Percentiles rank a stretch among this genome's conserved stretches.
Evolutionary conservation across 805 yeast genomes (phyloP).

Genomic region (Candida nanaspora): DNA sequence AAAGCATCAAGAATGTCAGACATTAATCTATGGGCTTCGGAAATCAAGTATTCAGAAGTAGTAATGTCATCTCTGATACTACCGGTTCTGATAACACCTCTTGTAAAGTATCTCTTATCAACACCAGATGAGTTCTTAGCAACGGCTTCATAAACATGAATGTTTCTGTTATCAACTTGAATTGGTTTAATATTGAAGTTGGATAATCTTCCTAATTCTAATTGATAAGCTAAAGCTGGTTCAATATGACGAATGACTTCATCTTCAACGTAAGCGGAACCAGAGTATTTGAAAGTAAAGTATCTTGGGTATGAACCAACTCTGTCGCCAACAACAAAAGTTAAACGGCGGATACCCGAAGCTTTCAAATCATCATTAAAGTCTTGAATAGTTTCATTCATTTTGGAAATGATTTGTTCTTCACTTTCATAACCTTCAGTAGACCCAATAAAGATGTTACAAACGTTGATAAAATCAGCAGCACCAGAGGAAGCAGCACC

Average conservation of each 20-base stretch:
- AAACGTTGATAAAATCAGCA: slow-evolving; percentile 60
- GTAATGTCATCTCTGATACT: slow-evolving; percentile 88
- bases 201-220: slow-evolving; percentile 88
- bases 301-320: slow-evolving; percentile 91
- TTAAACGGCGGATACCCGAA: slow-evolving; percentile 82
- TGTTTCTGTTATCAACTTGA: slow-evolving; percentile 92
- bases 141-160: slow-evolving; percentile 93
- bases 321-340: slow-evolving; percentile 79
- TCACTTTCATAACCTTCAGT: slow-evolving; percentile 72
- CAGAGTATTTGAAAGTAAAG: slow-evolving; percentile 74
- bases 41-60: slow-evolving; percentile 87
- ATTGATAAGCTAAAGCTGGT: slow-evolving; percentile 96
- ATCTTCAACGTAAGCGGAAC: slow-evolving; percentile 80
- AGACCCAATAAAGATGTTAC: slow-evolving; percentile 69
- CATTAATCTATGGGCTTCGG: slow-evolving; percentile 95
- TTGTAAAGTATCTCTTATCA: slow-evolving; percentile 92
- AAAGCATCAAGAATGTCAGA: slow-evolving; percentile 91
- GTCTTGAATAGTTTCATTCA: slow-evolving; percentile 60
- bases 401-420: slow-evolving; percentile 54
- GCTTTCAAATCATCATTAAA: slow-evolving; percentile 61
- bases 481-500: slow-evolving; percentile 8
- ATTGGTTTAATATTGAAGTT: slow-evolving; percentile 94
- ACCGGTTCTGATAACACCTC: slow-evolving; percentile 97
- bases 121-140: slow-evolving; percentile 84
- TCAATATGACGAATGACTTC: slow-evolving; percentile 94